A percentile compares a stretch with the other conserved stretches of the same genome.
Evolutionary conservation across 345 rosid genomes (phyloP).

Genomic region (Chamaenerion angustifolium): DNA sequence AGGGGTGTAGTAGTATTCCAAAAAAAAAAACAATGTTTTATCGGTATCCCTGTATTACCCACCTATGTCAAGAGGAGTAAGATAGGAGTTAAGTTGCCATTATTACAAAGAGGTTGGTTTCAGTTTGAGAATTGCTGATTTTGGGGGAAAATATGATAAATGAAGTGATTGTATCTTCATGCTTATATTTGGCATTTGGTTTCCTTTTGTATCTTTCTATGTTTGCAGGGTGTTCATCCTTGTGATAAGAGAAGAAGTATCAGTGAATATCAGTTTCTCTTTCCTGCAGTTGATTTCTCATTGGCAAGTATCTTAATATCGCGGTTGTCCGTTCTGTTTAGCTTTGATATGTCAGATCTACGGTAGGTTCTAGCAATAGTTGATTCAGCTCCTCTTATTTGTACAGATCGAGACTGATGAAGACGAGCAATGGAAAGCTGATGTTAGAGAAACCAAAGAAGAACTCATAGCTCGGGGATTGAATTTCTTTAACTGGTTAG

Average conservation of each 20-base stretch:
- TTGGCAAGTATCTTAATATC: slow-evolving; percentile 41
- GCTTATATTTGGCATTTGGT: not conserved
- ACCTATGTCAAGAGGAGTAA: too few species aligned
- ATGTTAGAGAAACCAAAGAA: slow-evolving; percentile 68
- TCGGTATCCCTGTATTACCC: too few species aligned
- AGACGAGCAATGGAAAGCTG: slow-evolving; percentile 66
- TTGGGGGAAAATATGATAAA: too few species aligned
- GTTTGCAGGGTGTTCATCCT: slow-evolving; percentile 79
- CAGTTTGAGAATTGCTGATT: too few species aligned
- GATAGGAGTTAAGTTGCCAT: too few species aligned
- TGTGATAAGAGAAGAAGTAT: slow-evolving; percentile 68
- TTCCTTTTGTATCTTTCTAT: not conserved
- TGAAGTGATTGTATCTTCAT: too few species aligned
- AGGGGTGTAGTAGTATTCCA: too few species aligned
- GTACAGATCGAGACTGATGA: slow-evolving; percentile 69
- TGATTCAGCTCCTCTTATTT: not conserved
- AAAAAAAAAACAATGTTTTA: too few species aligned
- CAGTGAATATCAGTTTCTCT: slow-evolving; percentile 69
- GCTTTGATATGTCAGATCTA: not conserved
- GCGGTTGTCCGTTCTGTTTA: not conserved
- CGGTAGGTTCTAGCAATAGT: not conserved
- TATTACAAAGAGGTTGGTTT: too few species aligned
- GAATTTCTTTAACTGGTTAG: slow-evolving; percentile 65
- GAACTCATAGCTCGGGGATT: slow-evolving; percentile 69
- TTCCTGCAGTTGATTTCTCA: slow-evolving; percentile 91